phyloP scores from a whole-genome alignment of 306 rosid genomes.

The Rosa lucieae region DNA sequence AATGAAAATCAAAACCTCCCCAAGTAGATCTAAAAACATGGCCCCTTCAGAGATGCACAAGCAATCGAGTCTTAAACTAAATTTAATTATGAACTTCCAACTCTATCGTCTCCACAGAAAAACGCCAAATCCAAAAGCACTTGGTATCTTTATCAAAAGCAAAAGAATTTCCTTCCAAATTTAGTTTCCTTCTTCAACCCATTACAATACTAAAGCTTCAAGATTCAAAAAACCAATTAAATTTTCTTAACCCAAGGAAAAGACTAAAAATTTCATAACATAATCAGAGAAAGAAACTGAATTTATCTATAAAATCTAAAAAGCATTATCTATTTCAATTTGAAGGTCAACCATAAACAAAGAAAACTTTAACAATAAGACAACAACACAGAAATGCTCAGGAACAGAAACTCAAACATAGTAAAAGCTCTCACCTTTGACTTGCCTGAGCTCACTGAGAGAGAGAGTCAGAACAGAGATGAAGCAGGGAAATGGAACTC shows the following conservation, averaged over 20 bases:
- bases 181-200: background rate
- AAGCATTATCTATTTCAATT: background rate
- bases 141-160: background rate
- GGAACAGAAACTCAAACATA: background rate
- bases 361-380: background rate
- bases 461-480: background rate
- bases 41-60: background rate
- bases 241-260: background rate
- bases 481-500: background rate
- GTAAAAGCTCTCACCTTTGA: conserved; percentile 4
- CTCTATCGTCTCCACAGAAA: background rate
- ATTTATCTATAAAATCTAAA: background rate
- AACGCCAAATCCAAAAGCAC: background rate
- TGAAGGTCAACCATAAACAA: conserved; percentile 3
- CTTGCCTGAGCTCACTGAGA: background rate
- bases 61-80: background rate
- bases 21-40: conserved; percentile 21
- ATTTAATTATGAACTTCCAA: background rate
- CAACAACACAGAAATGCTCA: background rate
- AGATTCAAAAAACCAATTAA: background rate
- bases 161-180: background rate
- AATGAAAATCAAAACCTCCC: conserved; percentile 15
- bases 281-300: background rate
- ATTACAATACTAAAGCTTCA: background rate
- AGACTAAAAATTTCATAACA: background rate